Percentiles rank a stretch among this genome's conserved stretches.
Evolutionary conservation across 306 rosid genomes (phyloP).

Genomic region (Pueraria montana): DNA sequence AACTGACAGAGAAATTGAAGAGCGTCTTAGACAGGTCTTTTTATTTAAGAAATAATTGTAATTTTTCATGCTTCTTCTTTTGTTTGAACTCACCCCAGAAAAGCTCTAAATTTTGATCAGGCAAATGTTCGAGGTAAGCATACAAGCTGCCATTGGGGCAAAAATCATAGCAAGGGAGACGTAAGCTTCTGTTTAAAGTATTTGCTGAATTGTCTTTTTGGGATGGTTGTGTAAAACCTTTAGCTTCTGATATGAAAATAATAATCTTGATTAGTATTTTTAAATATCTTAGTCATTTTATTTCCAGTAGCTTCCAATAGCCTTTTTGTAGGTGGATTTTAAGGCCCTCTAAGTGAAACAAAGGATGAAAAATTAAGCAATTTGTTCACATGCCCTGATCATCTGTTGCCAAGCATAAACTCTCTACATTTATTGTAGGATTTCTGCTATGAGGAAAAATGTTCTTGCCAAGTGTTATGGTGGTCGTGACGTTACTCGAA

Average conservation of each 20-base stretch:
- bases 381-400: conserved; percentile 22
- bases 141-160: conserved; percentile 80
- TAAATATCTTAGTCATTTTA: not conserved
- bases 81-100: conserved; percentile 31
- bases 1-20: conserved; percentile 90
- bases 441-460: conserved; percentile 87
- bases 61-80: conserved; percentile 1
- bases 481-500: conserved; percentile 78
- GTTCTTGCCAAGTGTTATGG: conserved; percentile 97
- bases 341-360: not conserved
- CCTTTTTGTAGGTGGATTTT: not conserved
- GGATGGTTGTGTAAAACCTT: not conserved
- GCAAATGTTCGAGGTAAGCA: conserved; percentile 93
- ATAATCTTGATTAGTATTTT: not conserved
- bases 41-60: not conserved
- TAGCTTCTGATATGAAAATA: not conserved
- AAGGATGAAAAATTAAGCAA: conserved; percentile 7
- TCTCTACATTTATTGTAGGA: conserved; percentile 56
- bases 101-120: conserved; percentile 57
- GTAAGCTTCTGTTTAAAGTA: conserved; percentile 44
- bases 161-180: conserved; percentile 24
- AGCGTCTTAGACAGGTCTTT: conserved; percentile 86
- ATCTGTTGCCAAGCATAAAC: conserved; percentile 24
- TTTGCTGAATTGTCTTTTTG: conserved; percentile 30
- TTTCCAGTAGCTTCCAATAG: conserved; percentile 22